Conservation (phyloP, 2,329 filamentous ascomycete species). For the Truncatella angustata region DNA sequence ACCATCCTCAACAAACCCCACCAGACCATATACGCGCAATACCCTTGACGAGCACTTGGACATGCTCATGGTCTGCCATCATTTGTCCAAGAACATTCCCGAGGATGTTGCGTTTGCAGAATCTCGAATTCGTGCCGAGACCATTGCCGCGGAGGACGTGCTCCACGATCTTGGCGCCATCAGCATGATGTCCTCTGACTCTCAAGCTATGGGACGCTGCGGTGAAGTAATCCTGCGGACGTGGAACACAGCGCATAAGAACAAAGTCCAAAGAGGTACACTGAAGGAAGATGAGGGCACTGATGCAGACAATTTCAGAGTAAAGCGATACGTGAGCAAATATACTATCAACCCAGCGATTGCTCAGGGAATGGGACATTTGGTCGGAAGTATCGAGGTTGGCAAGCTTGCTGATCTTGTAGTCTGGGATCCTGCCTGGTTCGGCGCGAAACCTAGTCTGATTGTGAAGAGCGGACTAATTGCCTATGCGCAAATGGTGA, state of each 20-base stretch:
- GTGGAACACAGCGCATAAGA: conserved; percentile 98
- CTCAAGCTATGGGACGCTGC: conserved; percentile 94
- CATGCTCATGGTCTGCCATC: conserved; percentile 98
- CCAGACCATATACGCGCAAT: conserved; percentile 84
- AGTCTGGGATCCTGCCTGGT: conserved; percentile 80
- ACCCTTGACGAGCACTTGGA: conserved; percentile 95
- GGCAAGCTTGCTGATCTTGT: conserved; percentile 90
- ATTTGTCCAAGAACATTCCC: conserved; percentile 86
- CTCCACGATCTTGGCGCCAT: conserved; percentile 93
- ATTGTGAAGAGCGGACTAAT: conserved; percentile 90
- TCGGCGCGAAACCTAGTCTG: conserved; percentile 79
- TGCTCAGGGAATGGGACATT: conserved; percentile 83
- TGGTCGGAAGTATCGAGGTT: conserved; percentile 83
- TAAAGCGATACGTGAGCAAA: conserved; percentile 91
- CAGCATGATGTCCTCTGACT: conserved; percentile 96
- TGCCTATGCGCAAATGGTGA: conserved; percentile 78
- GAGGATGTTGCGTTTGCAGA: conserved; percentile 97
- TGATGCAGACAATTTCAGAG: conserved; percentile 83
- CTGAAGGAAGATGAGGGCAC: conserved; percentile 77
- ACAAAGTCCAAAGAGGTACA: conserved; percentile 78
- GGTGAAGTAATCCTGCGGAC: conserved; percentile 91
- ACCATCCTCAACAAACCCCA: conserved; percentile 89
- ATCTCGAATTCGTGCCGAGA: conserved; percentile 90
- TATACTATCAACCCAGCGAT: conserved; percentile 95
- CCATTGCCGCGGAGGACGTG: conserved; percentile 94